phyloP scores from a whole-genome alignment of 2,329 filamentous ascomycete genomes.

The Geosmithia flava region DNA sequence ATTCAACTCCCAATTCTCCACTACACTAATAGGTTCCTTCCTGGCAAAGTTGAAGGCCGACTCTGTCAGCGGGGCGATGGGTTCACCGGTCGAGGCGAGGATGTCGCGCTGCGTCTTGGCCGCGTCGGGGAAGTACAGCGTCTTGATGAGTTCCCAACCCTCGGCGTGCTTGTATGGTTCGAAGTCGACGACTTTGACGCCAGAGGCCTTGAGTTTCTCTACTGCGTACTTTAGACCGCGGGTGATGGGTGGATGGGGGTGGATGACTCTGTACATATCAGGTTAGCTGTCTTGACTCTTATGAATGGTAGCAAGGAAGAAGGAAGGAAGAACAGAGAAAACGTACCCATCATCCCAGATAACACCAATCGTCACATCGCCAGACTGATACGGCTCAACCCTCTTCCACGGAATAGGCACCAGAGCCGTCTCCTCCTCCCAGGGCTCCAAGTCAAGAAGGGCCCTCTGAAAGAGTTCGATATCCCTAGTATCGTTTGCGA shows the following conservation, averaged over 20 bases:
- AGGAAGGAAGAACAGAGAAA: too few species aligned
- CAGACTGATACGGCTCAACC: conserved; percentile 3
- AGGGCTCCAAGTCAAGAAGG: conserved; percentile 23
- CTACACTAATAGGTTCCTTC: not conserved
- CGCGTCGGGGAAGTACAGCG: conserved; percentile 13
- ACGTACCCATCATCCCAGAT: conserved; percentile 11
- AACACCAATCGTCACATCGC: conserved; percentile 7
- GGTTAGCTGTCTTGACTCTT: too few species aligned
- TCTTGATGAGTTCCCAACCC: conserved; percentile 7
- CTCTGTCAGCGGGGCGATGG: conserved; percentile 13
- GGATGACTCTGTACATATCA: conserved; percentile 6
- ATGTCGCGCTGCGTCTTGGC: conserved; percentile 6
- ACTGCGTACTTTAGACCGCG: conserved; percentile 8
- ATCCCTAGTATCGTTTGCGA: conserved; percentile 15
- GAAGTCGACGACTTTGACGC: conserved; percentile 10
- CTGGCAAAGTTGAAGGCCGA: conserved; percentile 8
- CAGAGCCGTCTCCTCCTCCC: conserved; percentile 25
- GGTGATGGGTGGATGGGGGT: conserved; percentile 11
- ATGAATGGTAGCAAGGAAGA: not conserved
- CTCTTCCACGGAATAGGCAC: conserved; percentile 26
- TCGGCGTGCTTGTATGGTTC: conserved; percentile 10
- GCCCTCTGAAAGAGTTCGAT: conserved; percentile 22
- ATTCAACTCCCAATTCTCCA: conserved; percentile 10
- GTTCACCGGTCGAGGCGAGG: conserved; percentile 12
- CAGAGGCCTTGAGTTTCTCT: conserved; percentile 5